Evolutionary conservation across 225 moss, liverwort and hornwort genomes (phyloP), one percentile per base, ranked within the genome.

Genomic region (Takakia lepidozioides): DNA sequence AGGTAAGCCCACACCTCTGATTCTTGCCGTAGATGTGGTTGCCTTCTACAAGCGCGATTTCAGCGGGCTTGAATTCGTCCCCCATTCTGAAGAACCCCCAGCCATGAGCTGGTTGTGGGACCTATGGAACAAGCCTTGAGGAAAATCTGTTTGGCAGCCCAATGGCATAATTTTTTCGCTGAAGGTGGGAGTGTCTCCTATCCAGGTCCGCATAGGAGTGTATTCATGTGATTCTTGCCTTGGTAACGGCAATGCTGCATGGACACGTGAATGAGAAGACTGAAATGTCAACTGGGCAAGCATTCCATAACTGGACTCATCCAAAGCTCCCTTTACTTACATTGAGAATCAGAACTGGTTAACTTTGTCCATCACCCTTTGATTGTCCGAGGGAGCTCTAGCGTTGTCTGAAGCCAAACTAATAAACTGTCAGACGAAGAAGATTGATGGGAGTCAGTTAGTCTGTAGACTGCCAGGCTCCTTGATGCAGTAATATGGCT

Each of bases 1-100:
- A 90, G 66, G 4, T 69, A 95, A 0, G 80, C 82, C 95, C 95
- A 95, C 2, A 95, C 76, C 25, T 80, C 19, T 62, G 71, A 15
- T 85, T 90, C 48, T 74, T 79, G 44, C 25, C 69, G 38, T 90
- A 82, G 0, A 84, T 64, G 27, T 82, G 82, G 39, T 95, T 95
- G 4, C 84, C 95, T 53, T 95, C 95, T 7, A 90, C 87, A 34
- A 95, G 46, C 0, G 82, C 77, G 0, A 87, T 55, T 49, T 95
- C 90, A 0, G 80, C 84, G 2, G 80, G 74, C 28, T 87, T 80
- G 17, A 77, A 69, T 22, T 95, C n/a, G n/a, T n/a, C 67, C 0
- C 84, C 74, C 0, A 49, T 57, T 43, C 54, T 58, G 13, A 71
- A 90, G 30, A 77, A 87, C 78, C 1, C 76, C 95, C 15, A 90